phyloP scores from a whole-genome alignment of 805 yeast genomes.

The Wickerhamiella kazuoi region DNA sequence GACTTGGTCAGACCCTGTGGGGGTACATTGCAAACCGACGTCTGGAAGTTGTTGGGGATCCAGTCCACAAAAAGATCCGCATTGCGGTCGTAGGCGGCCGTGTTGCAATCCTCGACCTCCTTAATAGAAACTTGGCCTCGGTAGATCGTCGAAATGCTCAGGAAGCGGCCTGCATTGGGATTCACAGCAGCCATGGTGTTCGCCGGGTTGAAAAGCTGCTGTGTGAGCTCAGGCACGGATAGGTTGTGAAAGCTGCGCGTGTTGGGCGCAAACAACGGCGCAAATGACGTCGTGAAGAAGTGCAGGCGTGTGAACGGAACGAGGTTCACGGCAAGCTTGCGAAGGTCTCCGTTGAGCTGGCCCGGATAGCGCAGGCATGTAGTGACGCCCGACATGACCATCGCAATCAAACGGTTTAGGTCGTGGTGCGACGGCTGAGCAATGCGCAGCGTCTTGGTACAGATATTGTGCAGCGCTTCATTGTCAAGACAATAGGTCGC shows the following conservation, averaged over 20 bases:
- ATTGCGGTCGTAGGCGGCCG: slow-evolving; percentile 68
- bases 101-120: slow-evolving; percentile 92
- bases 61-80: slow-evolving; percentile 78
- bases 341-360: slow-evolving; percentile 79
- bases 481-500: slow-evolving; percentile 93
- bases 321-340: slow-evolving; percentile 84
- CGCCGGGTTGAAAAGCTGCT: slow-evolving; percentile 81
- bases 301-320: slow-evolving; percentile 95
- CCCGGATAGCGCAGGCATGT: slow-evolving; percentile 92
- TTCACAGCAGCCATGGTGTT: slow-evolving; percentile 96
- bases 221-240: slow-evolving; percentile 84
- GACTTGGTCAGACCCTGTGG: slow-evolving; percentile 75
- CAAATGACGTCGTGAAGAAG: slow-evolving; percentile 90
- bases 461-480: slow-evolving; percentile 83
- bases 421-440: slow-evolving; percentile 64
- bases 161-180: slow-evolving; percentile 80
- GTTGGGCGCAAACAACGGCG: slow-evolving; percentile 73
- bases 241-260: slow-evolving; percentile 72
- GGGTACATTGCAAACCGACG: slow-evolving; percentile 85
- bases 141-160: slow-evolving; percentile 87
- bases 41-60: slow-evolving; percentile 94
- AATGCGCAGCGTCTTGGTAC: slow-evolving; percentile 69
- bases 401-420: slow-evolving; percentile 67
- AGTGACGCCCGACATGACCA: slow-evolving; percentile 92
- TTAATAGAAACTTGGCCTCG: slow-evolving; percentile 85